Evolutionary conservation across 2,329 filamentous ascomycete species (phyloP).

Genomic region (Akanthomyces uredinophilus): DNA sequence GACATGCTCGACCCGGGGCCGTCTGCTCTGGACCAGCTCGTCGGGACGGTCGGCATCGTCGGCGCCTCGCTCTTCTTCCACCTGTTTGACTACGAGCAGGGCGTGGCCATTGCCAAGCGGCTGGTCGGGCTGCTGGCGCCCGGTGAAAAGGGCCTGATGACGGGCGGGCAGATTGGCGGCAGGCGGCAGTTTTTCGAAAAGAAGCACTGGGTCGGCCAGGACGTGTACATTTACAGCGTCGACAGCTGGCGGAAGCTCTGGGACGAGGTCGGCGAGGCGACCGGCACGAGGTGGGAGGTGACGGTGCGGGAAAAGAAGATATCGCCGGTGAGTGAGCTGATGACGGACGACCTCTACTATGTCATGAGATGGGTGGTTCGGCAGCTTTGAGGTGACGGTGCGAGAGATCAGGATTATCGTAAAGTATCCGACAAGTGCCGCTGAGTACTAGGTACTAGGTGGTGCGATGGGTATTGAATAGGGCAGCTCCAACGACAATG

Average conservation of each 20-base stretch:
- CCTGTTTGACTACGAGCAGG: slow-evolving; percentile 8
- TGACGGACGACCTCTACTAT: neutral
- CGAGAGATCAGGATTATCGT: too few relatives aligned
- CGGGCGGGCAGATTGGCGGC: neutral
- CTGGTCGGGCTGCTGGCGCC: neutral
- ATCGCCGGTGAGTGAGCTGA: neutral
- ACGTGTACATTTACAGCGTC: neutral
- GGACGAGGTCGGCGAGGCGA: neutral
- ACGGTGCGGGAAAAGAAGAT: neutral
- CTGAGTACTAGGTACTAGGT: too few relatives aligned
- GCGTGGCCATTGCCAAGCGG: neutral
- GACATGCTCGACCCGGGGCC: slow-evolving; percentile 16
- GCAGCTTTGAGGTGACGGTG: neutral
- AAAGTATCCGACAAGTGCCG: too few relatives aligned
- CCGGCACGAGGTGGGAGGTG: neutral
- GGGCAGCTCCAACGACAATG: too few relatives aligned
- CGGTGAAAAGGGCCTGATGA: neutral
- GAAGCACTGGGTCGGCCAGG: neutral
- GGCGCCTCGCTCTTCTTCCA: slow-evolving; percentile 9
- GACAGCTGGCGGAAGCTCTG: neutral
- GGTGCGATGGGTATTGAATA: too few relatives aligned
- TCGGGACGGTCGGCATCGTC: slow-evolving; percentile 6
- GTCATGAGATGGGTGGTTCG: neutral
- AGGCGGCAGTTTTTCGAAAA: neutral
- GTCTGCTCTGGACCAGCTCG: neutral